Evolutionary conservation across 805 yeast species (phyloP).

Genomic region (Blastobotrys americana): DNA sequence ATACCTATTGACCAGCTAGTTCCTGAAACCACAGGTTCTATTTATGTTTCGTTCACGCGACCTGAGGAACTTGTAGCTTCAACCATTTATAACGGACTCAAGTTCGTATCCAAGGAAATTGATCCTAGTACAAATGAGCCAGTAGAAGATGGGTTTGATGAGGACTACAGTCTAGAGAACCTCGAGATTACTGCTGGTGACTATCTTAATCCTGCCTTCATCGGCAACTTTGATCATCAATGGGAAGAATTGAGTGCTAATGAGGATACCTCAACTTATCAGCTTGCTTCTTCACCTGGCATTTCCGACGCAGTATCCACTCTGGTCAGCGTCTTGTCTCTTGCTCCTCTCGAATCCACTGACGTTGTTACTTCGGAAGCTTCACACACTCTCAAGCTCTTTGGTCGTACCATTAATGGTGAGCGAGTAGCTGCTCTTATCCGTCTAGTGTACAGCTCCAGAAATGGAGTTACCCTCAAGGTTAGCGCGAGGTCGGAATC

Average conservation of each 20-base stretch:
- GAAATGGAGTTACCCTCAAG: constrained; percentile 41
- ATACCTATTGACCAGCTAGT: constrained; percentile 64
- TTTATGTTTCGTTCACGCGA: constrained; percentile 69
- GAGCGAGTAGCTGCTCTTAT: constrained; percentile 38
- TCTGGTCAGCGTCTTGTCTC: constrained; percentile 46
- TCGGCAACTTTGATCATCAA: constrained; percentile 63
- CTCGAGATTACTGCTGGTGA: constrained; percentile 72
- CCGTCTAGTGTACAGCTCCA: constrained; percentile 38
- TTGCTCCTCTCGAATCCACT: constrained; percentile 68
- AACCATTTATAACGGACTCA: constrained; percentile 56
- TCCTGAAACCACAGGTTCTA: constrained; percentile 65
- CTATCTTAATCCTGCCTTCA: constrained; percentile 67
- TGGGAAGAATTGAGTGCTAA: constrained; percentile 59
- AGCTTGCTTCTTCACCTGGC: constrained; percentile 42
- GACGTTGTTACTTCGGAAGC: constrained; percentile 50
- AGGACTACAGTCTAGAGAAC: constrained; percentile 86
- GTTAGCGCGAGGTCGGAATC: constrained; percentile 37
- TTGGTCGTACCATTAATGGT: constrained; percentile 62
- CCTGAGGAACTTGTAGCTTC: constrained; percentile 40
- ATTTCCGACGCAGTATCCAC: constrained; percentile 52
- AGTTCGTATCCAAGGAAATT: constrained; percentile 72
- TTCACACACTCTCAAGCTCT: constrained; percentile 70
- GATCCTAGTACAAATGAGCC: constrained; percentile 64
- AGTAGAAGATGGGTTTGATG: constrained; percentile 79
- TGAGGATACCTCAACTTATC: constrained; percentile 61